Evolutionary conservation across 1,139 yeast species (phyloP).

Genomic region (Candida sanyaensis): DNA sequence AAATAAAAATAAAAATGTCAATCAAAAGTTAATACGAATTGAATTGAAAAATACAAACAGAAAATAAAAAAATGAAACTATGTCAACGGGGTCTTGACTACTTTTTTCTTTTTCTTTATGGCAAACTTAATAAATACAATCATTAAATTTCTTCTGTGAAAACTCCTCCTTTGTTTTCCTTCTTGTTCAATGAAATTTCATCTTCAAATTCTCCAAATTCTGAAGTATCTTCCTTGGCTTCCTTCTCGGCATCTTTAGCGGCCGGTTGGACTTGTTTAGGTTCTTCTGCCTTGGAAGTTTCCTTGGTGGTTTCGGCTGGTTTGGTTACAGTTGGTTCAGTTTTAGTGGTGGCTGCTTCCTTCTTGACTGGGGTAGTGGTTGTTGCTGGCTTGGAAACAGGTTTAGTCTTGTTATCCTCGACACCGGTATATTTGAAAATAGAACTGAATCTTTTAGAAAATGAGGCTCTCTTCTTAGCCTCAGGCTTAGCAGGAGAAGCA

Average conservation of each 20-base stretch:
- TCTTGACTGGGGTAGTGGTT: conserved; percentile 13
- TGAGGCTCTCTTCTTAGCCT: conserved; percentile 12
- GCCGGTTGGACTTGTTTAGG: conserved; percentile 14
- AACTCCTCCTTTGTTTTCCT: conserved; percentile 34
- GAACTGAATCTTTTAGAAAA: conserved; percentile 15
- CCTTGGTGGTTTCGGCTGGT: background rate
- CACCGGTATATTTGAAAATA: conserved; percentile 12
- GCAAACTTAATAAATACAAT: background rate
- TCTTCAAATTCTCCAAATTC: conserved; percentile 15
- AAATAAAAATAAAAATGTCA: conserved; percentile 4
- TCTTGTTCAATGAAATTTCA: conserved; percentile 27
- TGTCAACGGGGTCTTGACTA: background rate
- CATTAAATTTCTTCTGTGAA: conserved; percentile 46
- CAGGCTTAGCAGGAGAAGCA: conserved; percentile 10
- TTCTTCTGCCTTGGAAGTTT: conserved; percentile 14
- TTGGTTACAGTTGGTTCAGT: conserved; percentile 1
- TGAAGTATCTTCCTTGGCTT: conserved; percentile 12
- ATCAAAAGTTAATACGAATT: conserved; percentile 3
- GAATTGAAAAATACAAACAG: background rate
- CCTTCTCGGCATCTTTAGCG: conserved; percentile 14
- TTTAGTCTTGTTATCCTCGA: conserved; percentile 2
- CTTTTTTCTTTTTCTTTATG: background rate
- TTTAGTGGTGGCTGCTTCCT: conserved; percentile 3
- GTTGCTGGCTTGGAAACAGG: conserved; percentile 6
- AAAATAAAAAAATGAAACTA: background rate